Evolutionary conservation across 169 alveolate genomes (phyloP).

Genomic region (Eimeria brunetti): DNA sequence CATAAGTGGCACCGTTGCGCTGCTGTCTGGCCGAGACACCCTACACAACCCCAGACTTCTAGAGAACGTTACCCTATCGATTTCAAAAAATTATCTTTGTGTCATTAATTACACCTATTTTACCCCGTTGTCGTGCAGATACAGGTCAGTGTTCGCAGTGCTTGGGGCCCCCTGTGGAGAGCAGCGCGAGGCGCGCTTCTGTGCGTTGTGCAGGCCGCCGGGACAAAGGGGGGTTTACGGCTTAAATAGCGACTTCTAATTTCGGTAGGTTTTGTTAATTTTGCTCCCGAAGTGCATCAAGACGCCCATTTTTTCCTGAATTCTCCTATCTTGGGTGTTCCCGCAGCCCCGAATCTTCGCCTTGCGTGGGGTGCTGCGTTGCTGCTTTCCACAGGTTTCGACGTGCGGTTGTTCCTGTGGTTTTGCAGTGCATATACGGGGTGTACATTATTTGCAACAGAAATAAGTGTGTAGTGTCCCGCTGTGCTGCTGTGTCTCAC

Average conservation of each 20-base stretch:
- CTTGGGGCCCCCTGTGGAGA: slow-evolving; percentile 37
- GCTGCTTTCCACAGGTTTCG: slow-evolving; percentile 39
- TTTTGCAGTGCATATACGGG: background rate
- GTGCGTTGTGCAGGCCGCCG: slow-evolving; percentile 57
- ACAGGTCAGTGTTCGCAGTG: background rate
- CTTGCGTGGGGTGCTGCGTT: slow-evolving; percentile 62
- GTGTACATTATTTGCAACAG: background rate
- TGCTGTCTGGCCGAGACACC: background rate
- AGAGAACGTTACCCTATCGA: background rate
- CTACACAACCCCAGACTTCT: background rate
- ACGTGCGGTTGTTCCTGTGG: slow-evolving; percentile 18
- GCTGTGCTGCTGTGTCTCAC: background rate
- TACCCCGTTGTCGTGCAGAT: background rate
- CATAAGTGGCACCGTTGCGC: background rate
- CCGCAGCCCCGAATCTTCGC: slow-evolving; percentile 10
- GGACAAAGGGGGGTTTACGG: background rate
- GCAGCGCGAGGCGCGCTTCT: slow-evolving; percentile 69
- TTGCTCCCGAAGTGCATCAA: background rate
- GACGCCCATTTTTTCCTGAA: background rate
- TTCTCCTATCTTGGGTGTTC: background rate
- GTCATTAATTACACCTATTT: background rate
- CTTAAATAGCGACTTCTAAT: background rate
- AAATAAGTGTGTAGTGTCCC: background rate
- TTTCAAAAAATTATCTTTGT: background rate
- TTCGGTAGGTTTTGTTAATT: background rate